These are phyloP conservation scores for Diaporthe nobilis DNA, from an alignment of 2,329 filamentous ascomycete species.

Conservation along the genomic window DNA sequence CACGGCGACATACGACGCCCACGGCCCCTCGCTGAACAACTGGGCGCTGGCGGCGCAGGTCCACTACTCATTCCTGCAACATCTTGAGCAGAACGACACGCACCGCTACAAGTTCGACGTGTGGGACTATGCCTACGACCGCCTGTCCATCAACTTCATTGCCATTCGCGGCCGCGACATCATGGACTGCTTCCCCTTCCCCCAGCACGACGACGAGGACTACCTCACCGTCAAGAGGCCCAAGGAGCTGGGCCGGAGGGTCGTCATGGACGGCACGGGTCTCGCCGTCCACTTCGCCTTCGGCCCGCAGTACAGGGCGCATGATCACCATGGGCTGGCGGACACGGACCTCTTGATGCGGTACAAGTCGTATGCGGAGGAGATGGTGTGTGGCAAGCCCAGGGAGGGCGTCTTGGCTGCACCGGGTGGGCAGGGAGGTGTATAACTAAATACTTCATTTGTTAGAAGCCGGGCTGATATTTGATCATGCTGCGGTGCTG, in stretches of 20 bases:
- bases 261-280: constrained; percentile 67
- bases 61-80: constrained; percentile 64
- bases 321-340: constrained; percentile 52
- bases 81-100: constrained; percentile 62
- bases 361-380: constrained; percentile 66
- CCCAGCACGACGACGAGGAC: constrained; percentile 61
- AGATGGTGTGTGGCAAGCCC: constrained; percentile 59
- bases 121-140: constrained; percentile 64
- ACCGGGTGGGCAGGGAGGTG: not conserved
- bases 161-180: constrained; percentile 68
- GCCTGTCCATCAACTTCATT: constrained; percentile 68
- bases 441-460: no score
- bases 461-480: not conserved
- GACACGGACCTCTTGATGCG: constrained; percentile 67
- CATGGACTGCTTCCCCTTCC: constrained; percentile 60
- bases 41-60: constrained; percentile 67
- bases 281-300: constrained; percentile 69
- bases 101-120: constrained; percentile 63
- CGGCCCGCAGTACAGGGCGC: constrained; percentile 53
- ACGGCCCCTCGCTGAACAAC: constrained; percentile 59
- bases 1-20: constrained; percentile 61
- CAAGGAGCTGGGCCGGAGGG: constrained; percentile 55
- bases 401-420: not conserved
- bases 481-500: not conserved
- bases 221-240: constrained; percentile 56